phyloP scores from a whole-genome alignment of 169 alveolate species.

The Plasmodium gallinaceum region DNA sequence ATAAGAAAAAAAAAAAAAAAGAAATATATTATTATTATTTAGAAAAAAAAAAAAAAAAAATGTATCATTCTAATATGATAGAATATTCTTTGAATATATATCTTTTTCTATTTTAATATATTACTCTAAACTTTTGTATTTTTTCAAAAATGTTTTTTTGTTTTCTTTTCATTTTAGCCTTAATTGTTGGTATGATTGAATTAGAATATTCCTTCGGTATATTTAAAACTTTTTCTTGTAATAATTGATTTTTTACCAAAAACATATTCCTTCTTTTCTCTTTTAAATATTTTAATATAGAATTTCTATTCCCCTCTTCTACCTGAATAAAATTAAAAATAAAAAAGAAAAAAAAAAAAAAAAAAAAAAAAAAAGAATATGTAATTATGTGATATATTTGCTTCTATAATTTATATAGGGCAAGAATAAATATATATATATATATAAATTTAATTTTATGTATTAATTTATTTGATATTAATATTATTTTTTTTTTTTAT shows the following conservation, averaged over 20 bases:
- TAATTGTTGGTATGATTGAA: slow-evolving; percentile 46
- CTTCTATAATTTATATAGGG: too few species aligned
- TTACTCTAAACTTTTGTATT: slow-evolving; percentile 52
- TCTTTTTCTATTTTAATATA: neutral
- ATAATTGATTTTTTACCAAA: slow-evolving; percentile 25
- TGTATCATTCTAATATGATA: neutral
- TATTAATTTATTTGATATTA: neutral
- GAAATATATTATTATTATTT: neutral
- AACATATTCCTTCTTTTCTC: slow-evolving; percentile 33
- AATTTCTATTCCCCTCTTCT: slow-evolving; percentile 47
- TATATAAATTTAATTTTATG: neutral
- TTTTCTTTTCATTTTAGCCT: slow-evolving; percentile 66
- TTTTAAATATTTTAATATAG: slow-evolving; percentile 24
- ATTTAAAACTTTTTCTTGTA: slow-evolving; percentile 60
- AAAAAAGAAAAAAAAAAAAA: neutral
- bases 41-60: neutral
- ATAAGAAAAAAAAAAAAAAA: slow-evolving; percentile 13
- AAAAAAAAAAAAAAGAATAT: neutral
- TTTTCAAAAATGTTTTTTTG: slow-evolving; percentile 48
- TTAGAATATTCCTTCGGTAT: slow-evolving; percentile 60
- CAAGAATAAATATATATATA: neutral
- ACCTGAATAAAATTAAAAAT: slow-evolving; percentile 3
- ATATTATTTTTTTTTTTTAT: neutral
- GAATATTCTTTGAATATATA: neutral
- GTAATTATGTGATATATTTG: too few species aligned